These are phyloP conservation scores for Zelonia costaricensis DNA, from an alignment of 208 protist species.

Conservation along the genomic window DNA sequence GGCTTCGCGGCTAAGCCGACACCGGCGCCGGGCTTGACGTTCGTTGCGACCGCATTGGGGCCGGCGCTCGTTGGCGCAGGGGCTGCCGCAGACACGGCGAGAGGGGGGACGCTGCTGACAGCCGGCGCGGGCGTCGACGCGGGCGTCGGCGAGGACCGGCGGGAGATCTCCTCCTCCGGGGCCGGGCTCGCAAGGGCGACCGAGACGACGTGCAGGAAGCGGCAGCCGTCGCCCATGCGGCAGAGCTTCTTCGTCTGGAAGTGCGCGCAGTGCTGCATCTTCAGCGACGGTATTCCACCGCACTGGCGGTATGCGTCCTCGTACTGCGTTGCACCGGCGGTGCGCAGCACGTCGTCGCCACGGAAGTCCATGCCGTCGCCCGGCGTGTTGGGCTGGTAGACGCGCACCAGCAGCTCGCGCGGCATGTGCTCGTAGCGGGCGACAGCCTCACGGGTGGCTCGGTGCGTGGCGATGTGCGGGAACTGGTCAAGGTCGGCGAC, in stretches of 20 bases:
- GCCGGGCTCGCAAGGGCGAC: slow-evolving; percentile 34
- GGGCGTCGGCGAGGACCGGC: not conserved
- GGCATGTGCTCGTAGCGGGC: slow-evolving; percentile 61
- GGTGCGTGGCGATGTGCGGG: slow-evolving; percentile 59
- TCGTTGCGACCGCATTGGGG: too few species aligned
- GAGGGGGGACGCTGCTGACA: not conserved
- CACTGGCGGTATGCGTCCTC: slow-evolving; percentile 46
- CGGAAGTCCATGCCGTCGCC: slow-evolving; percentile 41
- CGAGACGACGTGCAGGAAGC: slow-evolving; percentile 77
- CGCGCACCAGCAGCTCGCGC: slow-evolving; percentile 51
- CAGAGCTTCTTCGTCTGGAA: slow-evolving; percentile 81
- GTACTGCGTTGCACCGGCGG: slow-evolving; percentile 68
- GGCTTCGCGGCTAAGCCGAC: not conserved
- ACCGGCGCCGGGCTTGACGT: not conserved
- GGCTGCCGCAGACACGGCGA: not conserved
- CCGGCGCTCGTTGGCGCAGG: not conserved
- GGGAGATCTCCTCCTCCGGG: slow-evolving; percentile 24
- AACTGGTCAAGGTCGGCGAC: slow-evolving; percentile 46
- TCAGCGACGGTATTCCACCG: slow-evolving; percentile 41
- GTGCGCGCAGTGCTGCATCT: slow-evolving; percentile 88
- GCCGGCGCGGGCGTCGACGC: not conserved
- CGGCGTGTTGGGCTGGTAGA: slow-evolving; percentile 74
- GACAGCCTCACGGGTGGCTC: slow-evolving; percentile 45
- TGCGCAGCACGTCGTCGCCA: slow-evolving; percentile 70
- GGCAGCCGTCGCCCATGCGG: slow-evolving; percentile 73